phyloP scores from a whole-genome alignment of 768 basidiomycete genomes.

The Ramaria rubella region DNA sequence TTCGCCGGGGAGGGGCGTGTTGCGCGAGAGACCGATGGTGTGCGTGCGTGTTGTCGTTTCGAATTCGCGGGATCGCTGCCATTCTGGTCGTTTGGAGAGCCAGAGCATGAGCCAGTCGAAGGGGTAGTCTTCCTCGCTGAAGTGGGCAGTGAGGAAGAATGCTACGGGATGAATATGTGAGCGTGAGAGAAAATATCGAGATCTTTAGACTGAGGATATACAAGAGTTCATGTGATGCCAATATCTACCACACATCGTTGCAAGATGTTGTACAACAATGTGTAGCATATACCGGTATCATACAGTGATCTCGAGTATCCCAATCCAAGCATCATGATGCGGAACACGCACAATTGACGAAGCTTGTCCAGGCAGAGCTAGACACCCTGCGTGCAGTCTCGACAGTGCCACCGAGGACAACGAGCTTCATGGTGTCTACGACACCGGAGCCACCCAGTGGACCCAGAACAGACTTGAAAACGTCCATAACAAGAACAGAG shows the following conservation, averaged over 20 bases:
- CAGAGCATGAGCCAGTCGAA: slow-evolving; percentile 91
- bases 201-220: slow-evolving; percentile 18
- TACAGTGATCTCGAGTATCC: no score
- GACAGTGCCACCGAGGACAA: slow-evolving; percentile 81
- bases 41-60: slow-evolving; percentile 78
- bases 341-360: slow-evolving; percentile 72
- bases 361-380: slow-evolving; percentile 73
- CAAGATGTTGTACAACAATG: neutral
- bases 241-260: slow-evolving; percentile 14
- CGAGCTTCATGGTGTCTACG: slow-evolving; percentile 86
- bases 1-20: slow-evolving; percentile 1
- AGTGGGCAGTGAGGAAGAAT: slow-evolving; percentile 86
- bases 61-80: slow-evolving; percentile 85
- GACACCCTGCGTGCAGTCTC: slow-evolving; percentile 79
- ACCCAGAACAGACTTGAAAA: slow-evolving; percentile 72
- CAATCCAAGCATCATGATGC: no score
- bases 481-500: slow-evolving; percentile 50
- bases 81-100: slow-evolving; percentile 78
- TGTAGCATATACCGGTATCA: no score
- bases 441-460: slow-evolving; percentile 77
- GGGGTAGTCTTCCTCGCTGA: slow-evolving; percentile 84
- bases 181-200: neutral
- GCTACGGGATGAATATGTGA: slow-evolving; percentile 33
- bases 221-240: slow-evolving; percentile 13
- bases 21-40: slow-evolving; percentile 32